Base-by-base conservation (phyloP, 2,329 filamentous ascomycete genomes). In the Mollisiaceae sp. region DNA sequence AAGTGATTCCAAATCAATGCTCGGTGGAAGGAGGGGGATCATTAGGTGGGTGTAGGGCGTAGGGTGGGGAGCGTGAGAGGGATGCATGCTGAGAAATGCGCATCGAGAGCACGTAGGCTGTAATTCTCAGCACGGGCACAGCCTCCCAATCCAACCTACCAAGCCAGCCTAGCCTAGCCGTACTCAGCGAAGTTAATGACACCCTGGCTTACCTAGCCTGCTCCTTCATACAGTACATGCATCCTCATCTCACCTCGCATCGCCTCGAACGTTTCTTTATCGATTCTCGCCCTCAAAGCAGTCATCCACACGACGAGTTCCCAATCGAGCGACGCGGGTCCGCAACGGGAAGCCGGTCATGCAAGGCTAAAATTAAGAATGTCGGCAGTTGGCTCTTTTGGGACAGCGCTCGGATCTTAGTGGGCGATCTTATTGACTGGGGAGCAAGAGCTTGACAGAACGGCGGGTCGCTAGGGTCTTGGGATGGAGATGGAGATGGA, bases 361-460 rank as follows among this genome's bases (percentile, higher is more conserved):
- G 58, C 58, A 32, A 32, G 22, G 41, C 43, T 50, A 60, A 50
- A 52, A 60, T 14, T 50, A 50, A 60, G 58, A 45, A 38, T 60
- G 36, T 60, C 58, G 27, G 58, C 41, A 52, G 22, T n/a, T 47
- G 24, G 5, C 39, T 39, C 14, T 22, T 47, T 60, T 20, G 22
- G 58, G 58, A 12, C 22, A 54, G 15, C 50, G 50, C 24, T 18
- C 14, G 14, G n/a, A 35, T 45, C 15, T 20, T 60, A 60, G 57
- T 12, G 20, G 58, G 18, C 27, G 58, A 60, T 60, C 58, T 36
- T 60, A 60, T 60, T 32, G 41, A 32, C 58, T 15, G 43, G 58
- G 22, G 4, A 20, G 43, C 4, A 4, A 35, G 50, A 60, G 58
- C 58, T 52, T 60, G 43, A 38, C 58, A 52, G 27, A 24, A 24